phyloP scores from a whole-genome alignment of 1,284 basidiomycete species.

The Caloboletus firmus region DNA sequence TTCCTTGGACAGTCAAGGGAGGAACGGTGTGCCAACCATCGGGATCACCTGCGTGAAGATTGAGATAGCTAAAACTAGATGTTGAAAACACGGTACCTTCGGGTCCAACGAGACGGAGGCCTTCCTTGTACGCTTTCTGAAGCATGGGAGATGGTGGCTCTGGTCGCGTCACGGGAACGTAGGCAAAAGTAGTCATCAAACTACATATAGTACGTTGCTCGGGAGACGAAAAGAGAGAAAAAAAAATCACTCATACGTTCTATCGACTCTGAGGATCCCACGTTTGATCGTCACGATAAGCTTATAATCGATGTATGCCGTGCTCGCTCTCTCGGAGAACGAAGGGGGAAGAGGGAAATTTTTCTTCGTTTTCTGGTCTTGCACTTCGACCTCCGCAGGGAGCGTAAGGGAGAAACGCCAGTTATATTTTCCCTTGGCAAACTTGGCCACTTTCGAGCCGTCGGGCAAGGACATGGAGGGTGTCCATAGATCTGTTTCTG shows the following conservation, averaged over 20 bases:
- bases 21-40: slow-evolving; percentile 49
- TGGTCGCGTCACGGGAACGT: slow-evolving; percentile 42
- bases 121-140: slow-evolving; percentile 47
- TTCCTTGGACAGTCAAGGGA: slow-evolving; percentile 41
- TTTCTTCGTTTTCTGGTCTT: slow-evolving; percentile 31
- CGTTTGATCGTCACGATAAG: slow-evolving; percentile 48
- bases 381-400: slow-evolving; percentile 41
- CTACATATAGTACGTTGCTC: slow-evolving; percentile 16
- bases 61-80: background rate
- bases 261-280: slow-evolving; percentile 43
- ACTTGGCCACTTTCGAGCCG: slow-evolving; percentile 31
- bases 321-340: slow-evolving; percentile 46
- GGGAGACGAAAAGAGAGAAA: background rate
- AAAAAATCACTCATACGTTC: slow-evolving; percentile 34
- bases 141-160: slow-evolving; percentile 48
- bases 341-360: slow-evolving; percentile 46
- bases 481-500: slow-evolving; percentile 41
- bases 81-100: slow-evolving; percentile 24
- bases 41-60: slow-evolving; percentile 36
- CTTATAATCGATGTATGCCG: slow-evolving; percentile 51
- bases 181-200: slow-evolving; percentile 39
- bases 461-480: slow-evolving; percentile 26
- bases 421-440: slow-evolving; percentile 41
- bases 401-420: slow-evolving; percentile 50
- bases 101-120: slow-evolving; percentile 42